Evolutionary conservation across 2,329 filamentous ascomycete genomes (phyloP), one percentile per base, ranked within the genome.

Genomic region (Tolypocladium pustulatum): DNA sequence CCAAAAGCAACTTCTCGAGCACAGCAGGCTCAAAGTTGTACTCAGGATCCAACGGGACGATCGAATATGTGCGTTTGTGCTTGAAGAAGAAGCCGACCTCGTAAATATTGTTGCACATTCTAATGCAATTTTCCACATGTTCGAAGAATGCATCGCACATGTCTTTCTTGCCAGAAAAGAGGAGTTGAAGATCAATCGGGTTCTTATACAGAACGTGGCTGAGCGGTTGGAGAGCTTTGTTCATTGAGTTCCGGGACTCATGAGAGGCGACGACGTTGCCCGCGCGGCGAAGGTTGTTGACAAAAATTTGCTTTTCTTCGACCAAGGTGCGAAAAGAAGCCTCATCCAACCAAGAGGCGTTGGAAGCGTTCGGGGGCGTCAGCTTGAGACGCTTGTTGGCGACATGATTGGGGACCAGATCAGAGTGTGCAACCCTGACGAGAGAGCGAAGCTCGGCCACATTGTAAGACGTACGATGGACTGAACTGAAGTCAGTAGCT

Each of bases 381-480:
- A 69, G 58, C 57, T 68, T 71, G 59, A 63, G 56, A 22, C 67
- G 66, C 61, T 71, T 70, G 59, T 63, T 68, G 57, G 61, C 56
- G 25, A 65, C 62, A 58, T 69, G 59, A 32, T 61, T 57, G 25
- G 61, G 61, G 13, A 20, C 20, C 27, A 5, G 46, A 7, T 32
- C 49, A 20, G 55, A 32, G 10, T 49, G 20, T 15, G 30, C 49
- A 22, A 57, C 30, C 32, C 56, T 54, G 46, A 66, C 58, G 41
- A 65, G 65, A 17, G 64, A 64, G 25, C 63, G 67, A 43, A 61
- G 58, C 38, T 70, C 68, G 15, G 63, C 62, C 20, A 69, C 60
- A 38, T 60, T 62, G 15, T 67, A 65, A 15, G 66, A 63, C 37
- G 63, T 62, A n/a, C 63, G 63, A 36, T 61, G 57, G 17, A 68